Percentiles rank a stretch among this genome's conserved stretches.
These are phyloP conservation scores for Umbelopsis sp. DNA, from an alignment of 371 early-diverging fungal genomes.

Conservation along the genomic window DNA sequence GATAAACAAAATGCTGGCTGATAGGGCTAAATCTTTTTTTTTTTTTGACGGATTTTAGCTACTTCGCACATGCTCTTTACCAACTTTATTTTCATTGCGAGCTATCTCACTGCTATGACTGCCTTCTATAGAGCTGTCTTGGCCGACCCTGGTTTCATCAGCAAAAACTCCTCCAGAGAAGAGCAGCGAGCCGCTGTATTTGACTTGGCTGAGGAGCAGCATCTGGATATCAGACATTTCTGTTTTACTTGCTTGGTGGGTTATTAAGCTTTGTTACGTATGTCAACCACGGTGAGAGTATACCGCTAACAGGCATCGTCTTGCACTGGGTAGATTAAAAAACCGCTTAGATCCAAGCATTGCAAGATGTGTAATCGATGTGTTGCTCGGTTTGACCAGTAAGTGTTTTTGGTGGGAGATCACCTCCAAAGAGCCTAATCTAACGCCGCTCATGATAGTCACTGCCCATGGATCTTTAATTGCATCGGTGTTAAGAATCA, in stretches of 20 bases:
- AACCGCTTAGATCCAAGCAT: slow-evolving; percentile 97
- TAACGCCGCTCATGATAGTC: slow-evolving; percentile 44
- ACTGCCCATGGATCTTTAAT: slow-evolving; percentile 97
- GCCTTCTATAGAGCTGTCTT: slow-evolving; percentile 75
- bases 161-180: slow-evolving; percentile 46
- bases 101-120: slow-evolving; percentile 64
- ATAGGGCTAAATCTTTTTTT: too few relatives aligned
- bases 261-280: not conserved
- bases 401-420: slow-evolving; percentile 30
- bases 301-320: too few relatives aligned
- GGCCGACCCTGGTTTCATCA: slow-evolving; percentile 85
- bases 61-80: slow-evolving; percentile 65
- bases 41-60: slow-evolving; percentile 36
- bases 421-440: not conserved
- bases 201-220: slow-evolving; percentile 69
- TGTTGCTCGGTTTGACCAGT: slow-evolving; percentile 98
- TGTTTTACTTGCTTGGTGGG: slow-evolving; percentile 79
- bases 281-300: too few relatives aligned
- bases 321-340: slow-evolving; percentile 53
- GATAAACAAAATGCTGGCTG: not conserved
- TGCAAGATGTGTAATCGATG: slow-evolving; percentile 97
- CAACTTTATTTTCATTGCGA: slow-evolving; percentile 63
- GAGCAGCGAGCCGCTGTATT: slow-evolving; percentile 57
- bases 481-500: slow-evolving; percentile 90
- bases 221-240: slow-evolving; percentile 77